Percentiles rank a stretch among this genome's conserved stretches.
These are phyloP conservation scores for Tuber calosporum DNA, from an alignment of 495 filamentous ascomycete species.

Conservation along the genomic window DNA sequence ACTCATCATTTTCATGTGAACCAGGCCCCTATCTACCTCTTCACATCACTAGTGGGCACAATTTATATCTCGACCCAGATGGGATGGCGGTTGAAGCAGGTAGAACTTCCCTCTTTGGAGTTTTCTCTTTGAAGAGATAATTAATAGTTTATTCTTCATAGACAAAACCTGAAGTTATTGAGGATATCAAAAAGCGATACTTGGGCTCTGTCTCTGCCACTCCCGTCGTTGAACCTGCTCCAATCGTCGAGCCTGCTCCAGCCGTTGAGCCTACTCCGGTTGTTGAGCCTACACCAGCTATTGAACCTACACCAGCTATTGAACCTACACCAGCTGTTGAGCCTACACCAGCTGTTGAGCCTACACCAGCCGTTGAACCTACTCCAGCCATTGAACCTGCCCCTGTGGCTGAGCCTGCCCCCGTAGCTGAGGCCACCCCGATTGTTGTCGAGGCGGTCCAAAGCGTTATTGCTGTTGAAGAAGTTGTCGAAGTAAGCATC, in stretches of 20 bases:
- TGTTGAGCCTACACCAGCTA: not conserved
- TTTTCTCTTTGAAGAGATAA: slow-evolving; percentile 12
- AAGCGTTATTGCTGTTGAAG: slow-evolving; percentile 1
- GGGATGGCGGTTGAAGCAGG: slow-evolving; percentile 28
- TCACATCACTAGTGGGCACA: slow-evolving; percentile 28
- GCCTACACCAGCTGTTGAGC: not conserved
- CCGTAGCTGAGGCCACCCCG: slow-evolving; percentile 3
- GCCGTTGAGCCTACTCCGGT: not conserved
- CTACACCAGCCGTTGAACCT: not conserved
- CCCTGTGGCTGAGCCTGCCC: slow-evolving; percentile 6
- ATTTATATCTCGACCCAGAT: slow-evolving; percentile 22
- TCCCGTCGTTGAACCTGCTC: not conserved
- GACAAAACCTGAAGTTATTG: slow-evolving; percentile 28
- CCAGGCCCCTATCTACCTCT: slow-evolving; percentile 30
- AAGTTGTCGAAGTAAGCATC: slow-evolving; percentile 10
- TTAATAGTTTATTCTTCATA: slow-evolving; percentile 17
- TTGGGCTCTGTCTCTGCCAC: slow-evolving; percentile 13
- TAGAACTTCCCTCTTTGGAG: slow-evolving; percentile 14
- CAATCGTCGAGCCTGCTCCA: not conserved
- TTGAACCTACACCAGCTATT: slow-evolving; percentile 7
- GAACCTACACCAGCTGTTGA: too few relatives aligned
- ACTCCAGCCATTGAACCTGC: slow-evolving; percentile 7
- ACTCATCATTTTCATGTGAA: slow-evolving; percentile 22
- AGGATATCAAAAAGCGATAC: slow-evolving; percentile 20
- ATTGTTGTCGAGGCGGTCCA: slow-evolving; percentile 5